Conservation (phyloP, 2,329 filamentous ascomycete genomes). For the Chaetomium globosum region DNA sequence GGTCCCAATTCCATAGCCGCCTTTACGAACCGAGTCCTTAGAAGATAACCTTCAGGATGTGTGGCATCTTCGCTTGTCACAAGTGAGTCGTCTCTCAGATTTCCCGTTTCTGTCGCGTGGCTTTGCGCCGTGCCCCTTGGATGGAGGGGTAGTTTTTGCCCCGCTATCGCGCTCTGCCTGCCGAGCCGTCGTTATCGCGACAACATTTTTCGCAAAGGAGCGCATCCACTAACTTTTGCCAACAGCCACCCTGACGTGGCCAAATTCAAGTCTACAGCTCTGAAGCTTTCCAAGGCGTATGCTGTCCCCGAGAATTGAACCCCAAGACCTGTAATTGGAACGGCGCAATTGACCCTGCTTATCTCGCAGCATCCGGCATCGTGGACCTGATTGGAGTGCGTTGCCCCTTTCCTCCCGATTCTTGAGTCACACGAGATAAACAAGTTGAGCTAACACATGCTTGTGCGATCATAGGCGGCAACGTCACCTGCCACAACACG, state of each 20-base stretch:
- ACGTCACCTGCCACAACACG: conserved; percentile 84
- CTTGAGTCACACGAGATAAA: conserved; percentile 37
- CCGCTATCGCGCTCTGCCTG: conserved; percentile 37
- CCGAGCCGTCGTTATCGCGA: conserved; percentile 3
- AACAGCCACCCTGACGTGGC: conserved; percentile 84
- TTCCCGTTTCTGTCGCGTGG: conserved; percentile 32
- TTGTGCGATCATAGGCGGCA: conserved; percentile 67
- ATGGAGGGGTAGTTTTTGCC: conserved; percentile 45
- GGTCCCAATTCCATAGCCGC: conserved; percentile 20
- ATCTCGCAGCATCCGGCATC: conserved; percentile 77
- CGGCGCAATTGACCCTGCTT: conserved; percentile 46
- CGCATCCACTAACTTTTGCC: conserved; percentile 17
- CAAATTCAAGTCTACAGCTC: conserved; percentile 92
- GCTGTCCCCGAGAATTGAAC: conserved; percentile 47
- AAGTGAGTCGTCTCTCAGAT: conserved; percentile 57
- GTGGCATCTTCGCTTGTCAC: conserved; percentile 96
- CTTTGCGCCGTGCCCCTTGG: conserved; percentile 20
- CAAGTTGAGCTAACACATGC: conserved; percentile 29
- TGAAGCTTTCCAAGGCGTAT: conserved; percentile 92
- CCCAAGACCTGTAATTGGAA: conserved; percentile 31
- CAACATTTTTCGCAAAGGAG: conserved; percentile 4
- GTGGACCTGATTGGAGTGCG: conserved; percentile 98
- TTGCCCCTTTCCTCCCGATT: conserved; percentile 37
- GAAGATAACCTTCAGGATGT: conserved; percentile 60
- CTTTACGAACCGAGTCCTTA: conserved; percentile 15